Percentiles rank a stretch among this genome's conserved stretches.
Evolutionary conservation across 2,329 filamentous ascomycete species (phyloP).

Genomic region (Lojkania enalia): DNA sequence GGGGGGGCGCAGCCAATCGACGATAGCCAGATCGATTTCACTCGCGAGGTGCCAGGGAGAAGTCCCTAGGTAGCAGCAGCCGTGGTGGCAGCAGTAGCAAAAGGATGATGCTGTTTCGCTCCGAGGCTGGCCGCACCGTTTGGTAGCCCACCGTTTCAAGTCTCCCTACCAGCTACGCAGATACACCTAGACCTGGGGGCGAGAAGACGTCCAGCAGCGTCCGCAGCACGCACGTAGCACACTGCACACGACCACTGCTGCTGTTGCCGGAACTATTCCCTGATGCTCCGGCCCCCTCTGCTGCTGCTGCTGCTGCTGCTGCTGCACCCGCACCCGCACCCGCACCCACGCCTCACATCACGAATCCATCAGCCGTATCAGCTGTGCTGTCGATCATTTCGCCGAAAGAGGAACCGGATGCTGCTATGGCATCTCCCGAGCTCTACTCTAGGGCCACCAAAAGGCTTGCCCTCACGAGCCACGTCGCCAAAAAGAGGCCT

Average conservation of each 20-base stretch:
- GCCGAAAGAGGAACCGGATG: slow-evolving; percentile 16
- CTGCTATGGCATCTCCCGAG: slow-evolving; percentile 11
- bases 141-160: too few relatives aligned
- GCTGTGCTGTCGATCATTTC: slow-evolving; percentile 24
- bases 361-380: neutral
- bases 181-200: too few relatives aligned
- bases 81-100: too few relatives aligned
- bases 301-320: slow-evolving; percentile 3
- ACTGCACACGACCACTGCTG: slow-evolving; percentile 1
- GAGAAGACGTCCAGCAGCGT: too few relatives aligned
- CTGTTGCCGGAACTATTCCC: too few relatives aligned
- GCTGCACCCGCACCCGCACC: too few relatives aligned
- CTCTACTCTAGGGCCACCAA: slow-evolving; percentile 13
- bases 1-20: too few relatives aligned
- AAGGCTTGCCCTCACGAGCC: slow-evolving; percentile 5
- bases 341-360: slow-evolving; percentile 1
- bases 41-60: too few relatives aligned
- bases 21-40: too few relatives aligned
- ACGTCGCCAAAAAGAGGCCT: neutral
- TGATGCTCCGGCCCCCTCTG: neutral
- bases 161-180: too few relatives aligned
- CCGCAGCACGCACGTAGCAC: neutral
- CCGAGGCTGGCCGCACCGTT: neutral
- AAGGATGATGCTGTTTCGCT: too few relatives aligned
- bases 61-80: too few relatives aligned